Conservation (phyloP, 495 filamentous ascomycete species). For the Xylaria intraflava region DNA sequence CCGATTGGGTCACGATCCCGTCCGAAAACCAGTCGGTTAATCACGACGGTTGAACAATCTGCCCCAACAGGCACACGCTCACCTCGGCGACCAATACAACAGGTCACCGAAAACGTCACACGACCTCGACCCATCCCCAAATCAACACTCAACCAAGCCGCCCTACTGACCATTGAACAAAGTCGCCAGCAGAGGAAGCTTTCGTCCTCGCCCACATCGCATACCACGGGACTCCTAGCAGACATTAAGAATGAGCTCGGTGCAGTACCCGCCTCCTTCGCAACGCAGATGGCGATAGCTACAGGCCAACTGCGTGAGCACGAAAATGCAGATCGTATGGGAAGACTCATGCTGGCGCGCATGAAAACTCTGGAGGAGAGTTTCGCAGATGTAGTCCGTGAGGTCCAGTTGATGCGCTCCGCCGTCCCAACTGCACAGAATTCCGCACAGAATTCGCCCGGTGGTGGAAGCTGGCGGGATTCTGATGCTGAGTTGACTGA, state of each 20-base stretch:
- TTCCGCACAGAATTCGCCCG: conserved; percentile 37
- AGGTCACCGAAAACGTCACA: background rate
- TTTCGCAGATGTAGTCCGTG: conserved; percentile 75
- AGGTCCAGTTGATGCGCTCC: conserved; percentile 63
- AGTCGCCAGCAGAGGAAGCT: conserved; percentile 29
- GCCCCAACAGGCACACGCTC: conserved; percentile 18
- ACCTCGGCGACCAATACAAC: conserved; percentile 19
- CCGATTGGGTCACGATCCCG: conserved; percentile 21
- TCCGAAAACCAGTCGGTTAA: conserved; percentile 28
- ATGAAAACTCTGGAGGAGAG: conserved; percentile 88
- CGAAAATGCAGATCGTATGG: conserved; percentile 61
- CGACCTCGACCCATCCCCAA: conserved; percentile 21
- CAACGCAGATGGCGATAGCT: conserved; percentile 70
- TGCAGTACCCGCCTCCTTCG: conserved; percentile 65
- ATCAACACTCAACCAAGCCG: conserved; percentile 24
- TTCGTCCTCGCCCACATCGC: conserved; percentile 53
- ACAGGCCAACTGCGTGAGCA: conserved; percentile 44
- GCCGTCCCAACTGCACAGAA: conserved; percentile 36
- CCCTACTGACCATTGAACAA: conserved; percentile 26
- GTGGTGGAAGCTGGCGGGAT: conserved; percentile 25
- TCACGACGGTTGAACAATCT: conserved; percentile 14
- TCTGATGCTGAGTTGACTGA: background rate
- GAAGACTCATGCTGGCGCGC: conserved; percentile 75
- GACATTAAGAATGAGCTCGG: conserved; percentile 57
- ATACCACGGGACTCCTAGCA: conserved; percentile 68